Evolutionary conservation across 164 flowering plant species (phyloP), one percentile per base, ranked within the genome.

Genomic region (Taxillus chinensis): DNA sequence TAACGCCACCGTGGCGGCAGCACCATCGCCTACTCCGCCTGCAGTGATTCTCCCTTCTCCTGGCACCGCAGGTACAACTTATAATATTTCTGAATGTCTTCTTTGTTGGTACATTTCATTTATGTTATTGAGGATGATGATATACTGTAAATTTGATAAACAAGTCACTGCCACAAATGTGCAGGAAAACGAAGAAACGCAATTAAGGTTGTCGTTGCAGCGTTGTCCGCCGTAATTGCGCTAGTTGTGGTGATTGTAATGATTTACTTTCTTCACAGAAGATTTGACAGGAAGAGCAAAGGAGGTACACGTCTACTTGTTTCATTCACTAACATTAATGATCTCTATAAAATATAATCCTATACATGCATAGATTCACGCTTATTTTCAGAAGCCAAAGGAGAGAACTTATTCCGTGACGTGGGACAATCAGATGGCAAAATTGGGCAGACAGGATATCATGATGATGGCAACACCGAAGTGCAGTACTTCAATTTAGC

Each of bases 401-500:
- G 9, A 8, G 5, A 5, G 17, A 51, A n/a, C 4, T 51, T 14
- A 51, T 27, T 27, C 27, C 27, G 27, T 27, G 27, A 2, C 27
- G 27, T 27, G 27, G 27, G 27, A 27, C 27, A 27, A 27, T 27
- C 27, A 27, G 27, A 27, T 27, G 27, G 27, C 27, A 27, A 27
- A 27, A 27, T 27, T 27, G 27, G 27, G 27, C 27, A 27, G 27
- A 27, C 27, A 27, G 27, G 27, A 43, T 9, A 43, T 43, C 46
- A 43, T 6, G 46, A 9, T 6, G 46, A 65, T 69, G 10, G 57
- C 62, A n/a, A 49, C 41, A 8, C 53, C 10, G 2, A 53, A 62
- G 38, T 62, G 67, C 13, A 66, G 60, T 54, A 71, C 45, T 71
- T 37, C 59, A 62, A 66, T 17, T 48, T 71, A 3, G 64, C 38